phyloP scores from a whole-genome alignment of 129 eudicot species.

The Tagetes patula region DNA sequence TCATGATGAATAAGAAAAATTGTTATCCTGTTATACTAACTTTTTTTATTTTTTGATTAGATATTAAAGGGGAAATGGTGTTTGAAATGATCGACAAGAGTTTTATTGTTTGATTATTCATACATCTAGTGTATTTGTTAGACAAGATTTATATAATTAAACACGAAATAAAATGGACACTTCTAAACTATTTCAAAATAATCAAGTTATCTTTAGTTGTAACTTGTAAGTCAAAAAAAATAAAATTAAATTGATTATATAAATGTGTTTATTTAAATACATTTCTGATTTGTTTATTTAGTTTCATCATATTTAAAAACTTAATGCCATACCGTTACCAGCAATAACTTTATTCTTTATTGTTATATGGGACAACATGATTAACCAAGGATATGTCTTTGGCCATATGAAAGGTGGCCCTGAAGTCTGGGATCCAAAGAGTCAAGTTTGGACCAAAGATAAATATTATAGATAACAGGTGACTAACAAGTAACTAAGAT shows the following conservation, averaged over 20 bases:
- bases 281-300: neutral
- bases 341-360: too few relatives aligned
- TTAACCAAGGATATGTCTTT: too few relatives aligned
- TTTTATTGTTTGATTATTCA: neutral
- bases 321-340: too few relatives aligned
- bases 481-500: too few relatives aligned
- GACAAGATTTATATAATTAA: neutral
- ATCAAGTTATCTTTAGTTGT: neutral
- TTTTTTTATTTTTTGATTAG: neutral
- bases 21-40: slow-evolving; percentile 14
- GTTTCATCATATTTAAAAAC: neutral
- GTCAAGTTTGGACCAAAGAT: too few relatives aligned
- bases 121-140: neutral
- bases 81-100: neutral
- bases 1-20: slow-evolving; percentile 21
- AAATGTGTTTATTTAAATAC: neutral
- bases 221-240: neutral
- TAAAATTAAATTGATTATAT: neutral
- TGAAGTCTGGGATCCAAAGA: too few relatives aligned
- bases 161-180: neutral
- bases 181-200: neutral
- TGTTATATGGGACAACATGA: too few relatives aligned
- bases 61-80: neutral
- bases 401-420: too few relatives aligned
- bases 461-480: too few relatives aligned